These are phyloP conservation scores for Mycena leptocephala DNA, from an alignment of 768 basidiomycete genomes.

Conservation along the genomic window DNA sequence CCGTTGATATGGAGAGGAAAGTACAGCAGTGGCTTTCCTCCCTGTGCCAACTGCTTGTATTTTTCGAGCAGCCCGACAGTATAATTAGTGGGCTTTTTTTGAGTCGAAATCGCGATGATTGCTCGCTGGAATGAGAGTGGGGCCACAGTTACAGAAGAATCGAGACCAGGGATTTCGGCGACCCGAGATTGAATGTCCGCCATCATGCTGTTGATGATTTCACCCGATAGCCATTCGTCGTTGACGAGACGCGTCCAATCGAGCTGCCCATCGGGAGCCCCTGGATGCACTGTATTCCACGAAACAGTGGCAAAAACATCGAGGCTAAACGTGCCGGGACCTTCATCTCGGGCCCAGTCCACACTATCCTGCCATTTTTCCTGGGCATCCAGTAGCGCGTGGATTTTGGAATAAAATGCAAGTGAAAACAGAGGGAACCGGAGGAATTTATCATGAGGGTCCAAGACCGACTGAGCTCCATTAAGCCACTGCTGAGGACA, in stretches of 20 bases:
- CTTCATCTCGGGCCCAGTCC: not conserved
- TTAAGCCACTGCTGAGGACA: no score
- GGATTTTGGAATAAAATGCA: not conserved
- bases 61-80: not conserved
- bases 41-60: not conserved
- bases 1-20: no score
- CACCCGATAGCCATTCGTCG: slow-evolving; percentile 25
- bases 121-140: not conserved
- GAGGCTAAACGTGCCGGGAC: not conserved
- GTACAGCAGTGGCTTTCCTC: not conserved
- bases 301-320: not conserved
- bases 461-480: no score
- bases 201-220: slow-evolving; percentile 17
- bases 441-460: not conserved
- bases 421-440: not conserved
- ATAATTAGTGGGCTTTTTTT: not conserved
- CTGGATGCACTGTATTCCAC: no score
- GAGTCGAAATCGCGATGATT: not conserved
- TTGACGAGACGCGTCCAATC: slow-evolving; percentile 21
- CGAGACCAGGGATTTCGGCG: not conserved
- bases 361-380: not conserved
- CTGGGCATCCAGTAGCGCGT: no score
- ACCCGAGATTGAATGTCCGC: not conserved
- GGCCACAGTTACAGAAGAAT: not conserved
- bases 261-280: not conserved